Evolutionary conservation across 345 rosid genomes (phyloP).

Genomic region (Pugionium dolabratum): DNA sequence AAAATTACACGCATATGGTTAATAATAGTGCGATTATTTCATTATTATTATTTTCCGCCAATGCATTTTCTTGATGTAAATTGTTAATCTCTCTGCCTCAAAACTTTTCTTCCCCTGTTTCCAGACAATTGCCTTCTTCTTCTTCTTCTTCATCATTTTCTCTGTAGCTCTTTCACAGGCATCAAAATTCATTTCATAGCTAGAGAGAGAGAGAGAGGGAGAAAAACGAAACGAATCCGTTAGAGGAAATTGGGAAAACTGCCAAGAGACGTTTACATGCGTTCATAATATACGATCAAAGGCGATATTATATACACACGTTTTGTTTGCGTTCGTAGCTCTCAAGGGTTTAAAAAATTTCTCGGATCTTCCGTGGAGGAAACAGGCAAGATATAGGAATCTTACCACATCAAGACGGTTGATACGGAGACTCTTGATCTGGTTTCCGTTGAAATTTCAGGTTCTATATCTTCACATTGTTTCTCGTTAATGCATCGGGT

Average conservation of each 20-base stretch:
- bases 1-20: slow-evolving; percentile 27
- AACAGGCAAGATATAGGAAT: neutral
- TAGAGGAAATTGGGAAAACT: slow-evolving; percentile 1
- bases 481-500: neutral
- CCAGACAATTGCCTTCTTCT: slow-evolving; percentile 29
- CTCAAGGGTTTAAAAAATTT: neutral
- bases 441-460: slow-evolving; percentile 22
- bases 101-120: slow-evolving; percentile 35
- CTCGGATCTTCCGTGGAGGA: neutral
- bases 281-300: slow-evolving; percentile 5
- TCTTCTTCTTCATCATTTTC: slow-evolving; percentile 7
- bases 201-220: neutral
- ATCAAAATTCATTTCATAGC: slow-evolving; percentile 2
- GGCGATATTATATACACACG: neutral
- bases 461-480: slow-evolving; percentile 28
- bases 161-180: slow-evolving; percentile 24
- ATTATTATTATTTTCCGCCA: neutral
- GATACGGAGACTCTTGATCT: slow-evolving; percentile 29
- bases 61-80: neutral
- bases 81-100: neutral
- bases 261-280: slow-evolving; percentile 20
- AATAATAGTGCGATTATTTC: slow-evolving; percentile 1
- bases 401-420: neutral
- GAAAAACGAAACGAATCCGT: slow-evolving; percentile 23
- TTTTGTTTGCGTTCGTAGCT: slow-evolving; percentile 8